These are phyloP conservation scores for Gnomoniopsis sp. DNA, from an alignment of 2,329 filamentous ascomycete genomes.

Conservation along the genomic window DNA sequence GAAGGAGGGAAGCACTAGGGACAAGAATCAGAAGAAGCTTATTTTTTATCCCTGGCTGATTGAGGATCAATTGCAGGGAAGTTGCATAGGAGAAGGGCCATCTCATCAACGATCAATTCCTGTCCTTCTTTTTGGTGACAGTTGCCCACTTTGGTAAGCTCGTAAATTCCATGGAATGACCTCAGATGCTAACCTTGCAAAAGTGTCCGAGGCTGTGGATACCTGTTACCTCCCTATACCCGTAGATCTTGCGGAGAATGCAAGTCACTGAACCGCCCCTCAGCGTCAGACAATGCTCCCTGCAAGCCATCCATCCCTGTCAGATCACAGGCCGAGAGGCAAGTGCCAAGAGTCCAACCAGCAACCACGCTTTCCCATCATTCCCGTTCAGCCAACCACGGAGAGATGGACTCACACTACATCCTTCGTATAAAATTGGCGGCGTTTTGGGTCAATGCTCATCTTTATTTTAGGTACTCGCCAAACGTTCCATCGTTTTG, in stretches of 20 bases:
- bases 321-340: neutral
- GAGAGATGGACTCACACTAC: neutral
- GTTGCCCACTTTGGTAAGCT: neutral
- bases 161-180: neutral
- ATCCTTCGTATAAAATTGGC: neutral
- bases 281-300: too few species aligned
- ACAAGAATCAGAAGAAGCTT: neutral
- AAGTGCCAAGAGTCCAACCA: neutral
- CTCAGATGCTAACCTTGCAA: neutral
- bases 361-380: neutral
- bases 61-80: neutral
- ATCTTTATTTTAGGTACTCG: too few species aligned
- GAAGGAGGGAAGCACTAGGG: neutral
- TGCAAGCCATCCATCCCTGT: neutral
- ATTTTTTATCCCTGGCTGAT: neutral
- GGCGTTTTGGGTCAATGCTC: neutral
- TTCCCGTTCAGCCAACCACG: neutral
- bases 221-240: neutral
- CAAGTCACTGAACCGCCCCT: neutral
- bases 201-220: neutral
- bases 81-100: neutral
- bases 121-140: neutral
- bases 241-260: neutral
- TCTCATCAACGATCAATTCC: neutral
- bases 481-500: neutral